Evolutionary conservation across 2,329 filamentous ascomycete species (phyloP), one percentile per base, ranked within the genome.

Genomic region (Ploettnerulaceae sp.): DNA sequence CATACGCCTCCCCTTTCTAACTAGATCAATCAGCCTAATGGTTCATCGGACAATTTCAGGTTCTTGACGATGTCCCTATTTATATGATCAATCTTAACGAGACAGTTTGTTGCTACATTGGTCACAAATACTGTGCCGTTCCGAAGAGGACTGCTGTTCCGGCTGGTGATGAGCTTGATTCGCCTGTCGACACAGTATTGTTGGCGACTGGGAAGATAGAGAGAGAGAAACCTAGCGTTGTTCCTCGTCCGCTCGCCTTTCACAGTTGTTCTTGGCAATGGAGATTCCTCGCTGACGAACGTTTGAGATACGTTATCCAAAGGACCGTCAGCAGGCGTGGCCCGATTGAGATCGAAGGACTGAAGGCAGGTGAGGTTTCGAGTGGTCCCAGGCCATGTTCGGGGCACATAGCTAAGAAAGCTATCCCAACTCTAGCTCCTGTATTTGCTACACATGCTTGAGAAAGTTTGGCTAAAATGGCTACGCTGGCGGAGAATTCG

Each of bases 61-160:
- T 57, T 54, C 0, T 57, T 59, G 2, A 75, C 35, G 7, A 82
- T 65, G 7, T 64, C 69, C 0, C 76, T 77, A 48, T 77, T 70
- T 0, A 57, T 46, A 0, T 71, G 35, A 32, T 72, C 73, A 66
- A 83, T 73, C 63, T 83, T 77, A 0, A 82, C 70, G 0, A 84
- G 55, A 3, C 71, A 67, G 57, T 79, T 74, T 2, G 65, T 55
- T 0, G 47, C 71, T 0, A 74, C 75, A 52, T 84, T 80, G 0
- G 77, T 75, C 3, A 84, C 75, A 48, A 79, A 84, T 0, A 73
- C 75, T 0, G 70, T 76, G 6, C 67, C 0, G 74, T 71, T 6
- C 79, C 79, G 52, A 81, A 81, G 1, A 81, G 69, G 0, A 79
- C 73, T 0, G 71, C 71, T 0, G 79, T 82, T n/a, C 75, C 77